Conservation (phyloP, 192 early-diverging fungal genomes). For the Backusella macrospora region DNA sequence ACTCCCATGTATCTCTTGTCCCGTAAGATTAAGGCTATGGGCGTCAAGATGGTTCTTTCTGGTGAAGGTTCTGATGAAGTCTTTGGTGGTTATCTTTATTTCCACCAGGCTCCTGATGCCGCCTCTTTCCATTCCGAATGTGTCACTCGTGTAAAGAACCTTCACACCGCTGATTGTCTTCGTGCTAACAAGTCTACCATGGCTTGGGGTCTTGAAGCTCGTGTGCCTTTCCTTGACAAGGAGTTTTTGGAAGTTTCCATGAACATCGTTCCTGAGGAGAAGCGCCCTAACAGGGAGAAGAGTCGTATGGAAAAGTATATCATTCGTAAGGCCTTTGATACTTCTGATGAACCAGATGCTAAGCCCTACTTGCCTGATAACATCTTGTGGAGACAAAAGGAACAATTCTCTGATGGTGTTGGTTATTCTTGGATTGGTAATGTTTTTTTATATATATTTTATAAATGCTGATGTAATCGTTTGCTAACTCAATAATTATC, state of each 20-base stretch:
- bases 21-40: slow-evolving; percentile 97
- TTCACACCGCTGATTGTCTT: slow-evolving; percentile 94
- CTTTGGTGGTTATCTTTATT: slow-evolving; percentile 98
- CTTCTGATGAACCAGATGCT: slow-evolving; percentile 65
- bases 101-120: slow-evolving; percentile 87
- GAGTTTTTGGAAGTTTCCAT: slow-evolving; percentile 92
- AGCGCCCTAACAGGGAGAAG: slow-evolving; percentile 64
- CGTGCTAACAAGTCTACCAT: slow-evolving; percentile 99
- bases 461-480: neutral
- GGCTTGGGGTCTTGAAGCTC: slow-evolving; percentile 99
- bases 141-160: slow-evolving; percentile 92
- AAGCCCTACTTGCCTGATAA: slow-evolving; percentile 85
- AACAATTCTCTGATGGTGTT: slow-evolving; percentile 98
- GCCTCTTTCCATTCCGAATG: slow-evolving; percentile 88
- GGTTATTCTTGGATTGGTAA: slow-evolving; percentile 94
- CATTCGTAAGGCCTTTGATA: slow-evolving; percentile 95
- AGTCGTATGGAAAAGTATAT: slow-evolving; percentile 93
- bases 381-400: slow-evolving; percentile 98
- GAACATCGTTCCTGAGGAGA: slow-evolving; percentile 82
- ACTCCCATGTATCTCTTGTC: slow-evolving; percentile 99
- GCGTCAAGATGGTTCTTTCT: slow-evolving; percentile 99
- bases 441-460: neutral
- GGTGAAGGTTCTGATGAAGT: slow-evolving; percentile 98
- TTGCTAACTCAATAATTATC: neutral
- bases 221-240: slow-evolving; percentile 97